Evolutionary conservation across 192 early-diverging fungal genomes (phyloP).

Genomic region (Pilaira anomala): DNA sequence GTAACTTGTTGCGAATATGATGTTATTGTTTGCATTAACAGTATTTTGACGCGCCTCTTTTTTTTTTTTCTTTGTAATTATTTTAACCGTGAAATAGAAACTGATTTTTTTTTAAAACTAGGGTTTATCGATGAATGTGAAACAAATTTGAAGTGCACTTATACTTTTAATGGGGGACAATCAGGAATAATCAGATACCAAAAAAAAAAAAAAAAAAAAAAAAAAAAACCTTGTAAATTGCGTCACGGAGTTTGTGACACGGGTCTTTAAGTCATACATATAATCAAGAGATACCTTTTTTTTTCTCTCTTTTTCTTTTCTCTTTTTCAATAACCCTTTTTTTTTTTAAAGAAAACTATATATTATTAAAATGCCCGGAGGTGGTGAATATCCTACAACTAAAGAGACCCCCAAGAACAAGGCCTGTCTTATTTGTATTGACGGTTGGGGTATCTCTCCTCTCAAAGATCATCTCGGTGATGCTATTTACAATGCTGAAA

Average conservation of each 20-base stretch:
- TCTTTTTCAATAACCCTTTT: slow-evolving; percentile 12
- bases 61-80: too few species aligned
- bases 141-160: too few species aligned
- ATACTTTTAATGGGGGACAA: too few species aligned
- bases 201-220: too few species aligned
- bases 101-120: too few species aligned
- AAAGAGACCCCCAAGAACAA: slow-evolving; percentile 51
- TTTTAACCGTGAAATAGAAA: too few species aligned
- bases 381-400: slow-evolving; percentile 34
- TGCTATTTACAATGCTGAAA: slow-evolving; percentile 88
- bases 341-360: slow-evolving; percentile 19
- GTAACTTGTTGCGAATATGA: too few species aligned
- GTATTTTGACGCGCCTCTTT: too few species aligned
- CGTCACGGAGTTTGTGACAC: background rate
- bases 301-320: slow-evolving; percentile 15
- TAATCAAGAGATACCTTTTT: background rate
- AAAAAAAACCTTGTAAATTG: background rate
- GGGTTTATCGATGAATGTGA: too few species aligned
- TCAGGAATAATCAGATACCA: too few species aligned
- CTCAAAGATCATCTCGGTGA: slow-evolving; percentile 73
- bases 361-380: slow-evolving; percentile 34
- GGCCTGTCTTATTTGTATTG: slow-evolving; percentile 89
- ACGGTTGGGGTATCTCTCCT: slow-evolving; percentile 94
- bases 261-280: too few species aligned
- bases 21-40: too few species aligned